phyloP scores from a whole-genome alignment of 768 basidiomycete species.

The Porpolomopsis calyptriformis region DNA sequence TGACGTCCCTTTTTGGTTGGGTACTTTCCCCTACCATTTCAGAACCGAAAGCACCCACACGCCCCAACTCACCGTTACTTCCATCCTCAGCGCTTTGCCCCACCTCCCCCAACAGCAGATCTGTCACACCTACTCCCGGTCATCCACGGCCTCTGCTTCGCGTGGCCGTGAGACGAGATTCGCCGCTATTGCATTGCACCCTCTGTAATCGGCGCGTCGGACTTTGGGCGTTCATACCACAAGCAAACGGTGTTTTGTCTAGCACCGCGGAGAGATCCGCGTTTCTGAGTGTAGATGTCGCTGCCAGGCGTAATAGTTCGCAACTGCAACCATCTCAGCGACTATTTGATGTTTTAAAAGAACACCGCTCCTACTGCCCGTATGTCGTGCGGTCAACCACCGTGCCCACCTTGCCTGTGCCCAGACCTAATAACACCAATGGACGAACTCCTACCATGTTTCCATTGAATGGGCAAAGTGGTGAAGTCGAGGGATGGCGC shows the following conservation, averaged over 20 bases:
- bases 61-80: slow-evolving; percentile 19
- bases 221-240: slow-evolving; percentile 59
- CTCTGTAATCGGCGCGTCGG: slow-evolving; percentile 75
- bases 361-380: slow-evolving; percentile 82
- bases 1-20: slow-evolving; percentile 45
- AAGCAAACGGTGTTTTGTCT: slow-evolving; percentile 7
- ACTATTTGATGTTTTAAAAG: slow-evolving; percentile 64
- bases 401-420: slow-evolving; percentile 42
- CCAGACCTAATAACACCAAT: neutral
- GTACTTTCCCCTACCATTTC: slow-evolving; percentile 27
- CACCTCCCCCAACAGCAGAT: slow-evolving; percentile 19
- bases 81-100: slow-evolving; percentile 28
- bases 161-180: slow-evolving; percentile 28
- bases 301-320: slow-evolving; percentile 6
- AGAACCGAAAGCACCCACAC: neutral
- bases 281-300: neutral
- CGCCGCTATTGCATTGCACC: slow-evolving; percentile 48
- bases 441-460: neutral
- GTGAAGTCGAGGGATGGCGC: slow-evolving; percentile 63
- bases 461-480: slow-evolving; percentile 16
- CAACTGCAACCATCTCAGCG: slow-evolving; percentile 23
- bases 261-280: neutral
- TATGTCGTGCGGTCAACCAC: slow-evolving; percentile 63
- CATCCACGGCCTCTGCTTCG: slow-evolving; percentile 4
- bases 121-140: slow-evolving; percentile 12